These are phyloP conservation scores for Tetradesmus lagerheimii DNA, from an alignment of 139 green algal genomes.

Conservation along the genomic window DNA sequence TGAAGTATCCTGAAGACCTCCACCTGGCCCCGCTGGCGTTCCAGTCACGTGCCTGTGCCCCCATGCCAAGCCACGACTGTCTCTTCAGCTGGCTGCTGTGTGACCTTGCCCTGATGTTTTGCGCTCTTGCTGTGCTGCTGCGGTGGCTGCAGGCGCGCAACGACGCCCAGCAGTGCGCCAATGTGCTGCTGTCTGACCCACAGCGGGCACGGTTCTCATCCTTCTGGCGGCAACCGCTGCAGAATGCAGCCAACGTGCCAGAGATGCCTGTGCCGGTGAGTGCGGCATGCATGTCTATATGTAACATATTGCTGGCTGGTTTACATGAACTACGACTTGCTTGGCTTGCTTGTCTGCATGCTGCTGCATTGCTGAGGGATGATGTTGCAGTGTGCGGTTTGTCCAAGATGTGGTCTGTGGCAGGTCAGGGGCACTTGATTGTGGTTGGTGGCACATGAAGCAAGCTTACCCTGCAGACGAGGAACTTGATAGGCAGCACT, in stretches of 20 bases:
- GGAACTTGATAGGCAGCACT: no score
- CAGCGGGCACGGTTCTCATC: background rate
- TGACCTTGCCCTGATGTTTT: background rate
- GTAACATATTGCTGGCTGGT: no score
- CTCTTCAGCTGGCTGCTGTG: background rate
- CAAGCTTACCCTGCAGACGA: background rate
- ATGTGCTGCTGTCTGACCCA: background rate
- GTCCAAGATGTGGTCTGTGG: no score
- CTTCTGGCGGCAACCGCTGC: conserved; percentile 27
- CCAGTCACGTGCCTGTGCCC: background rate
- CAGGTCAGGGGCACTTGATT: no score
- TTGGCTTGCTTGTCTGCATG: background rate
- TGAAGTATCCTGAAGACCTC: no score
- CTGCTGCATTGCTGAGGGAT: no score
- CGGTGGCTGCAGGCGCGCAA: background rate
- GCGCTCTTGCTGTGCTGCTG: background rate
- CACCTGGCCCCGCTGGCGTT: no score
- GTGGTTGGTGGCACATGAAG: no score
- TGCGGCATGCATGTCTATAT: background rate
- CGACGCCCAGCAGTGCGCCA: background rate
- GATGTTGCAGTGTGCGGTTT: no score
- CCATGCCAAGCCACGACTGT: background rate
- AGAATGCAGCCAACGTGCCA: background rate
- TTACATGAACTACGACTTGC: background rate
- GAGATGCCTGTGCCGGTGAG: conserved; percentile 15